A percentile compares a stretch with the other conserved stretches of the same genome.
phyloP scores from a whole-genome alignment of 2,329 filamentous ascomycete species.

The Teratosphaeriaceae sp. region DNA sequence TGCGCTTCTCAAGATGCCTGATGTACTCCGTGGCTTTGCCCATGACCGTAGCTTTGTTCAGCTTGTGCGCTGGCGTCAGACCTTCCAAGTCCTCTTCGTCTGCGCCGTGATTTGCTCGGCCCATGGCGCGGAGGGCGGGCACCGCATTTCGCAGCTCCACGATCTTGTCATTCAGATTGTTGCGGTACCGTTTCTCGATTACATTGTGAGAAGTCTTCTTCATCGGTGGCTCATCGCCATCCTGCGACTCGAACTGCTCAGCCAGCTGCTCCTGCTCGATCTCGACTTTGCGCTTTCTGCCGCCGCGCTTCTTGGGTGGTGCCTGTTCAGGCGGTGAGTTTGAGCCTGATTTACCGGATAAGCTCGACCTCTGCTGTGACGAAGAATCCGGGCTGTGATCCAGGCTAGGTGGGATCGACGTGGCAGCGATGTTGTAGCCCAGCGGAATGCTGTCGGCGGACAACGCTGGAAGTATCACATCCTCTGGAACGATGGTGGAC shows the following conservation, averaged over 20 bases:
- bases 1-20: conserved; percentile 83
- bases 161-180: conserved; percentile 96
- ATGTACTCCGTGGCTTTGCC: conserved; percentile 98
- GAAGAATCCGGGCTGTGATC: conserved; percentile 27
- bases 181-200: conserved; percentile 95
- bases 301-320: conserved; percentile 28
- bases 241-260: conserved; percentile 37
- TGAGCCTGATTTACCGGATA: conserved; percentile 18
- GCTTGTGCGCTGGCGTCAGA: conserved; percentile 75
- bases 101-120: conserved; percentile 57
- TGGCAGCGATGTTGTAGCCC: conserved; percentile 10
- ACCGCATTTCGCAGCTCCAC: conserved; percentile 86
- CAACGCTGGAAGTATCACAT: conserved; percentile 16
- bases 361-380: conserved; percentile 22
- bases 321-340: conserved; percentile 19
- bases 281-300: conserved; percentile 31
- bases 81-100: conserved; percentile 67
- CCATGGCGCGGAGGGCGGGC: conserved; percentile 79
- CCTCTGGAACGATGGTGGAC: conserved; percentile 13
- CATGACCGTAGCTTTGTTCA: conserved; percentile 95
- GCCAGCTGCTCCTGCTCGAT: conserved; percentile 29
- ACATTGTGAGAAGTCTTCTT: conserved; percentile 98
- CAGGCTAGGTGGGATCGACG: conserved; percentile 19
- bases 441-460: conserved; percentile 14
- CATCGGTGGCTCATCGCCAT: conserved; percentile 39